Percentiles rank a stretch among this genome's conserved stretches.
Evolutionary conservation across 495 filamentous ascomycete species (phyloP).

Genomic region (Evansstolkia leycettana): DNA sequence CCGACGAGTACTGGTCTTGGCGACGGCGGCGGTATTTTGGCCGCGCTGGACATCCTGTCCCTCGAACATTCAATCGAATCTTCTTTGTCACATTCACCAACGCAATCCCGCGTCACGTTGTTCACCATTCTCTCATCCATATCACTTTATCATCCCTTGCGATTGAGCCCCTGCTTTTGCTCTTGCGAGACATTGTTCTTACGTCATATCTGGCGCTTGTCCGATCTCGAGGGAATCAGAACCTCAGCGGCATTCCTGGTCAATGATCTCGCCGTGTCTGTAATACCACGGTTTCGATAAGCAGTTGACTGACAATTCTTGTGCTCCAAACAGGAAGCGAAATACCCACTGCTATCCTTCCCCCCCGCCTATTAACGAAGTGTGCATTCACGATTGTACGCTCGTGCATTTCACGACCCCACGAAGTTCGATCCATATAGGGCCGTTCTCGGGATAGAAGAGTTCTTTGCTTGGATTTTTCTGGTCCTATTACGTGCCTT

Average conservation of each 20-base stretch:
- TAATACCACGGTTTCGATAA: no score
- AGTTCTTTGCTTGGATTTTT: slow-evolving; percentile 17
- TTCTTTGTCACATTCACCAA: no score
- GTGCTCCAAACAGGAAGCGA: slow-evolving; percentile 6
- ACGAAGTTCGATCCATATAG: slow-evolving; percentile 24
- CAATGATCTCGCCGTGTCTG: no score
- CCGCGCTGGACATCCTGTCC: neutral
- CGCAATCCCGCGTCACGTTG: no score
- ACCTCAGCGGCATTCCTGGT: no score
- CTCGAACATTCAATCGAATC: no score
- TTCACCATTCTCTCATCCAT: no score
- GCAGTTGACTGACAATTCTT: neutral
- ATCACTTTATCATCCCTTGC: no score
- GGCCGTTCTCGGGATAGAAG: slow-evolving; percentile 17
- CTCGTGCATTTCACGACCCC: slow-evolving; percentile 31
- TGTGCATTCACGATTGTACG: slow-evolving; percentile 24
- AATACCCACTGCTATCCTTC: slow-evolving; percentile 16
- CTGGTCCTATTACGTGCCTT: slow-evolving; percentile 5
- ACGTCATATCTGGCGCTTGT: no score
- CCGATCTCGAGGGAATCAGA: no score
- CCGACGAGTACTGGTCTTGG: slow-evolving; percentile 16
- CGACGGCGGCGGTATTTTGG: slow-evolving; percentile 6
- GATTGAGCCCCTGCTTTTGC: no score
- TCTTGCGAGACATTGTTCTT: no score
- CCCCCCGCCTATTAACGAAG: slow-evolving; percentile 13